A percentile compares a stretch with the other conserved stretches of the same genome.
Conservation (phyloP, 345 rosid species). For the Nasturtium officinale region DNA sequence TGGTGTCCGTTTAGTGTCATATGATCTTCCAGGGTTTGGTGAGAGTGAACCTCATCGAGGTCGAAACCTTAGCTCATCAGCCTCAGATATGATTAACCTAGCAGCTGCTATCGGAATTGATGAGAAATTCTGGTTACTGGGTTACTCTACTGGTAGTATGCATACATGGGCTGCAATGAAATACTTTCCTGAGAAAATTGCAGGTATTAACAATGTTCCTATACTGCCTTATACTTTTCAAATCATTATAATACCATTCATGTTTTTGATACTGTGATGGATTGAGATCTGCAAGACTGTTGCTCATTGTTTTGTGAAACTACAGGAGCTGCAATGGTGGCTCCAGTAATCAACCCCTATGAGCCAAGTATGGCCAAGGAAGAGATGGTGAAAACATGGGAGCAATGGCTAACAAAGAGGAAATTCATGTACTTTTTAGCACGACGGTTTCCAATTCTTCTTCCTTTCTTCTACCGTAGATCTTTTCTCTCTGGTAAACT, state of each 20-base stretch:
- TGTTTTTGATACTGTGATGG: not conserved
- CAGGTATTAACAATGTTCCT: conserved; percentile 54
- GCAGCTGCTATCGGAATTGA: conserved; percentile 65
- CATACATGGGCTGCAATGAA: conserved; percentile 94
- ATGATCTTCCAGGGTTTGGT: conserved; percentile 97
- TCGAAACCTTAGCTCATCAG: conserved; percentile 84
- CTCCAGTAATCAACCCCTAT: conserved; percentile 80
- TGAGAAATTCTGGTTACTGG: conserved; percentile 81
- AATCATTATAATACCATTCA: not conserved
- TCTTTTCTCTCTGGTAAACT: conserved; percentile 84
- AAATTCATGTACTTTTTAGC: conserved; percentile 71
- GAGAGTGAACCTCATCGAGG: conserved; percentile 88
- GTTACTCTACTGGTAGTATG: conserved; percentile 81
- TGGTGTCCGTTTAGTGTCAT: conserved; percentile 79
- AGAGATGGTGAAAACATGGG: conserved; percentile 76
- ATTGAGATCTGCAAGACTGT: not conserved
- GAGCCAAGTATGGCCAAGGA: conserved; percentile 79
- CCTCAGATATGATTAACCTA: conserved; percentile 65
- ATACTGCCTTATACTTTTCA: not conserved
- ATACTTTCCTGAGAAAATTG: conserved; percentile 71
- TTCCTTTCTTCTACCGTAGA: conserved; percentile 58
- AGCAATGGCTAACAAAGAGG: conserved; percentile 58
- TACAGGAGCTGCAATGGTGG: conserved; percentile 78
- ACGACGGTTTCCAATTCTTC: conserved; percentile 63
- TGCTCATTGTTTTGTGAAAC: conserved; percentile 33